Base-by-base conservation (phyloP, 495 filamentous ascomycete genomes). In the Trichoderma virens region DNA sequence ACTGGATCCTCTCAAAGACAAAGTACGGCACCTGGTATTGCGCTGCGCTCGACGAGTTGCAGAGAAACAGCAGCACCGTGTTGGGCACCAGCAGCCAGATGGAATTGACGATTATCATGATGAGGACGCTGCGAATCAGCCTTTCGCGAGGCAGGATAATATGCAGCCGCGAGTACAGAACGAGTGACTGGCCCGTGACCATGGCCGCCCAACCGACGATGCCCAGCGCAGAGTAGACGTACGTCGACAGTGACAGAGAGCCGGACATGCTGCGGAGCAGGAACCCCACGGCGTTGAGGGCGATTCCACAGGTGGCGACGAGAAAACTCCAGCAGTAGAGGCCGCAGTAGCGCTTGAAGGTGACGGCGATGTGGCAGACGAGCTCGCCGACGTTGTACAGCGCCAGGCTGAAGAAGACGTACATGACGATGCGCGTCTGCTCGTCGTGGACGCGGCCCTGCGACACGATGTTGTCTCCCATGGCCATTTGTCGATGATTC, bases 151-250 rank as follows among this genome's bases (percentile, higher is more conserved):
- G 73, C 32, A 83, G 72, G 39, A 88, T 76, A 41, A 89, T 76
- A 66, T 89, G 83, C 8, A 89, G 76, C 18, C 87, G 81, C 5
- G 85, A 88, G 72, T 86, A 89, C 18, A 89, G 78, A 8, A 90
- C 84, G 39, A 89, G 67, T 3, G 84, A 84, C 70, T 88, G 86
- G 18, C 86, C 85, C 0, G 86, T 86, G 7, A 89, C 82, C 85
- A 88, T 87, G 34, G 71, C 66, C 64, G 76, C 80, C 86, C 86
- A 89, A 23, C 85, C 85, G 25, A 85, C 51, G 25, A 77, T 77
- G 62, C 81, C 64, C 13, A 83, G 68, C 7, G 75, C 75, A 39
- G 82, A 66, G 32, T 59, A 64, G 14, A 67, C 65, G 18, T 67
- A 70, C 1, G 71, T 70, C 23, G 72, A 78, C 25, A 84, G 54